phyloP scores from a whole-genome alignment of 2,329 filamentous ascomycete genomes.

The Diaporthe vexans region DNA sequence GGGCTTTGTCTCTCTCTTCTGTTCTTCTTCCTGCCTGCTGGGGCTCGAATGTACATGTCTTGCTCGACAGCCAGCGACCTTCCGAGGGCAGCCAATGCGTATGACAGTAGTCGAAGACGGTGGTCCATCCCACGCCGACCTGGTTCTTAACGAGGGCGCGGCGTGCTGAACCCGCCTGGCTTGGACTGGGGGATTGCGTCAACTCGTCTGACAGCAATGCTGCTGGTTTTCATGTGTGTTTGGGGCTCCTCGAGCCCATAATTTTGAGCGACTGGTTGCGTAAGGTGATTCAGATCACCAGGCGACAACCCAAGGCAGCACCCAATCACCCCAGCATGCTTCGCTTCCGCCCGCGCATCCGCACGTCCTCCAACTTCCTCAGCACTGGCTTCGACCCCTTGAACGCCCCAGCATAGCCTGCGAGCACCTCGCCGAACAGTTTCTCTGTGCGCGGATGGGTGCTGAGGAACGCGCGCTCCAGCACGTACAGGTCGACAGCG shows the following conservation, averaged over 20 bases:
- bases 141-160: not conserved
- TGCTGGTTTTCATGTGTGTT: not conserved
- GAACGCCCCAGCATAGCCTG: slow-evolving; percentile 80
- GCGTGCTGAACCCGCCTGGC: not conserved
- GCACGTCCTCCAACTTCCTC: slow-evolving; percentile 89
- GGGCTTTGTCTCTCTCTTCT: not conserved
- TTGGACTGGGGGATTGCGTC: not conserved
- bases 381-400: slow-evolving; percentile 82
- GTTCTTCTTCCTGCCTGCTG: not conserved
- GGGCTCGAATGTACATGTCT: slow-evolving; percentile 2
- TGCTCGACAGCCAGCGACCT: not conserved
- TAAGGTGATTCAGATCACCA: not conserved
- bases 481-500: slow-evolving; percentile 94
- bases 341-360: slow-evolving; percentile 93
- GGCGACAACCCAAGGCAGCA: not conserved
- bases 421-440: slow-evolving; percentile 80
- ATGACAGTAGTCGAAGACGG: not conserved
- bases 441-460: slow-evolving; percentile 90
- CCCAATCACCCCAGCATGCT: slow-evolving; percentile 89
- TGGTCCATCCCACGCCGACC: too few species aligned
- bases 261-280: not conserved
- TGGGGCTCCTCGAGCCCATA: not conserved
- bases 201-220: not conserved
- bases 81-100: not conserved
- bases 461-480: slow-evolving; percentile 94